phyloP scores from a whole-genome alignment of 306 rosid genomes.

The Carpinus fangiana region DNA sequence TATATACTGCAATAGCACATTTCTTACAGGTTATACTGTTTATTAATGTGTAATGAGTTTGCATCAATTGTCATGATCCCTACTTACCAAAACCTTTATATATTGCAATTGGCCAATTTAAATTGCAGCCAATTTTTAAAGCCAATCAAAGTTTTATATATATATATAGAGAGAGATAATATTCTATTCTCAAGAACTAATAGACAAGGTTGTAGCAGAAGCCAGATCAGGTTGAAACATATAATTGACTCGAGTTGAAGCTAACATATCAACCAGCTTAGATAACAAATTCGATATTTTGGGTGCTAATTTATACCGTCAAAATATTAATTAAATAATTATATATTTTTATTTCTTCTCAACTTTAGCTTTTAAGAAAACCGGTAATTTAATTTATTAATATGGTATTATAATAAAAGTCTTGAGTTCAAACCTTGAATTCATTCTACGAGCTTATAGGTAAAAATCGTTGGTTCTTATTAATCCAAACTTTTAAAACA shows the following conservation, averaged over 20 bases:
- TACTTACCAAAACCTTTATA: background rate
- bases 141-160: too few relatives aligned
- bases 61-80: conserved; percentile 41
- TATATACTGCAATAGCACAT: background rate
- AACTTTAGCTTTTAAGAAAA: too few relatives aligned
- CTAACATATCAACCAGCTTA: conserved; percentile 38
- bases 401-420: too few relatives aligned
- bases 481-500: too few relatives aligned
- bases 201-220: conserved; percentile 19
- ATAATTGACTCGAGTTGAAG: conserved; percentile 53
- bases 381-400: too few relatives aligned
- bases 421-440: too few relatives aligned
- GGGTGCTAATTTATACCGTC: background rate
- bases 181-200: conserved; percentile 2
- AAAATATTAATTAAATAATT: too few relatives aligned
- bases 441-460: too few relatives aligned
- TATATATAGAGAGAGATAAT: too few relatives aligned
- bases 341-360: too few relatives aligned
- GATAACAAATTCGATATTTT: conserved; percentile 23
- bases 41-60: conserved; percentile 20
- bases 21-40: background rate
- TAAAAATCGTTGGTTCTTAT: too few relatives aligned
- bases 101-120: conserved; percentile 18
- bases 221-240: conserved; percentile 43
- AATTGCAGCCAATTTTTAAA: background rate